Conservation (phyloP, 257 asterid species). For the Nicotiana knightiana region DNA sequence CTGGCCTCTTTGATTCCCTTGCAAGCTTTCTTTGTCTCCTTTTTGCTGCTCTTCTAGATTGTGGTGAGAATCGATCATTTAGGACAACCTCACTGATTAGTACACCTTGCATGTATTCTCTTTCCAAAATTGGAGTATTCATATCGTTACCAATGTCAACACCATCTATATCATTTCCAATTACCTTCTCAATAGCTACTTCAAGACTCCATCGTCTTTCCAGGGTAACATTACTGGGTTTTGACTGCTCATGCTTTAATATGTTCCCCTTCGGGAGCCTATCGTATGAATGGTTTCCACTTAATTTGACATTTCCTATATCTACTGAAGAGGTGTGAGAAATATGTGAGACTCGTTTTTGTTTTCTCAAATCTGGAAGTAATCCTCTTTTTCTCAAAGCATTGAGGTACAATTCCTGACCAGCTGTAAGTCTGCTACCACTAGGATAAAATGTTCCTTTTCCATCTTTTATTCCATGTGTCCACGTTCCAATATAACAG, state of each 20-base stretch:
- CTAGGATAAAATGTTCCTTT: slow-evolving; percentile 87
- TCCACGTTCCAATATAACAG: slow-evolving; percentile 85
- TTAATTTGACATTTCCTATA: slow-evolving; percentile 42
- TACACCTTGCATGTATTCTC: slow-evolving; percentile 98
- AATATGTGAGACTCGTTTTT: slow-evolving; percentile 64
- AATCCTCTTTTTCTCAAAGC: slow-evolving; percentile 81
- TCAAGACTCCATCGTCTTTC: slow-evolving; percentile 95
- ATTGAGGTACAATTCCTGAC: slow-evolving; percentile 66
- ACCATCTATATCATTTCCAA: slow-evolving; percentile 53
- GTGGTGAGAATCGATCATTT: slow-evolving; percentile 60
- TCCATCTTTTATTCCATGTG: slow-evolving; percentile 88
- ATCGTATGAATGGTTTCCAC: slow-evolving; percentile 40
- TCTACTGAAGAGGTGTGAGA: slow-evolving; percentile 51
- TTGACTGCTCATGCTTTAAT: slow-evolving; percentile 55
- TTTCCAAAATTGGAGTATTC: slow-evolving; percentile 66
- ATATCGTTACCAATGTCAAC: slow-evolving; percentile 42
- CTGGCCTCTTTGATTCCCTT: slow-evolving; percentile 70
- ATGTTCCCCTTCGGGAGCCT: slow-evolving; percentile 41
- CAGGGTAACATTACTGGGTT: slow-evolving; percentile 41
- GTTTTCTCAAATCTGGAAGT: slow-evolving; percentile 68
- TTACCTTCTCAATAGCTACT: slow-evolving; percentile 75
- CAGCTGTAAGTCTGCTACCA: slow-evolving; percentile 57
- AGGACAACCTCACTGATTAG: slow-evolving; percentile 75
- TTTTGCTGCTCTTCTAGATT: slow-evolving; percentile 52
- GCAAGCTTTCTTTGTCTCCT: slow-evolving; percentile 66